Evolutionary conservation across 1,284 basidiomycete species (phyloP).

Genomic region (Pseudozyma sp.): DNA sequence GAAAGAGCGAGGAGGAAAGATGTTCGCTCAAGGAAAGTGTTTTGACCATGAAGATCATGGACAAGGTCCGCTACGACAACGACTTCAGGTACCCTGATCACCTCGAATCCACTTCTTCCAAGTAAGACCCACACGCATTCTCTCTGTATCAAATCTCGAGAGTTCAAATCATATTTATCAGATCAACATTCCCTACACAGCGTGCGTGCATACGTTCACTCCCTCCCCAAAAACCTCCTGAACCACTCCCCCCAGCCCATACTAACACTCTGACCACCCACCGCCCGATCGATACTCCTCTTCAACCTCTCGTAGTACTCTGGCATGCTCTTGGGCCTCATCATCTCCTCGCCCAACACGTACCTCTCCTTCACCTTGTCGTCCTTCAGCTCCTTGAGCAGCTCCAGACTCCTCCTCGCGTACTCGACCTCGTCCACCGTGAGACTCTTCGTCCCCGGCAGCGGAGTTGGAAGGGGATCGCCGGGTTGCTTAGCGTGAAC

Average conservation of each 20-base stretch:
- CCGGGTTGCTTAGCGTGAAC: slow-evolving; percentile 13
- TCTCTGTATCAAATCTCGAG: too few species aligned
- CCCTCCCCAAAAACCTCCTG: slow-evolving; percentile 54
- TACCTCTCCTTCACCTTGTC: slow-evolving; percentile 46
- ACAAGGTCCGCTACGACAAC: slow-evolving; percentile 35
- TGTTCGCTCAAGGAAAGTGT: slow-evolving; percentile 74
- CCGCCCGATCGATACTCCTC: slow-evolving; percentile 43
- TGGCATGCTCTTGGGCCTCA: slow-evolving; percentile 56
- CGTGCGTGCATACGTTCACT: neutral
- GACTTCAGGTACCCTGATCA: slow-evolving; percentile 40
- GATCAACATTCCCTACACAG: too few species aligned
- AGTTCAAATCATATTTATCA: too few species aligned
- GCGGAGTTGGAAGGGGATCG: slow-evolving; percentile 11
- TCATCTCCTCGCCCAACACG: slow-evolving; percentile 45
- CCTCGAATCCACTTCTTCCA: slow-evolving; percentile 22
- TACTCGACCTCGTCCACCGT: slow-evolving; percentile 41
- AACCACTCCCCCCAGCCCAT: slow-evolving; percentile 41
- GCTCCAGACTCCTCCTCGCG: slow-evolving; percentile 33
- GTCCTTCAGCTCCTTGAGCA: slow-evolving; percentile 45
- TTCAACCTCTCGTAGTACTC: slow-evolving; percentile 59
- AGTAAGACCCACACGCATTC: neutral
- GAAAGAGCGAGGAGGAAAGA: slow-evolving; percentile 78
- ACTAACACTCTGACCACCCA: slow-evolving; percentile 43
- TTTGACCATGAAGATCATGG: slow-evolving; percentile 59
- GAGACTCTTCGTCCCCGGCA: slow-evolving; percentile 25